Percentiles rank a stretch among this genome's conserved stretches.
These are phyloP conservation scores for Teunomyces funiuensis DNA, from an alignment of 805 yeast genomes.

Conservation along the genomic window DNA sequence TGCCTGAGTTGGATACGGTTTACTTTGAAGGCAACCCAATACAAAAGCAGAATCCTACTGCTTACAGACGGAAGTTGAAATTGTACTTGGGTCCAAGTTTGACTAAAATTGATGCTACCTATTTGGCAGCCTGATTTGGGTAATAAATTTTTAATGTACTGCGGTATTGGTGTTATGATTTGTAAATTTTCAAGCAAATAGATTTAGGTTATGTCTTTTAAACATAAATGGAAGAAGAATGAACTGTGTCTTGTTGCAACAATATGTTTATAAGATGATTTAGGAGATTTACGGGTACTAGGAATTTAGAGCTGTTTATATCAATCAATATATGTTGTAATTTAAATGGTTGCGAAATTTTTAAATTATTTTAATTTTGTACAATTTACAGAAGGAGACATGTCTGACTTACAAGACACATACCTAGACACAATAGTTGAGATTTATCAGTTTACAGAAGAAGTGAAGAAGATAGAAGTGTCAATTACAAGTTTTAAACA, in stretches of 20 bases:
- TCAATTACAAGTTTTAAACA: not conserved
- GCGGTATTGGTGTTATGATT: constrained; percentile 2
- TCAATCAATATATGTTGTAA: too few relatives aligned
- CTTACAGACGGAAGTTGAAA: constrained; percentile 80
- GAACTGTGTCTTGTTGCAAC: too few relatives aligned
- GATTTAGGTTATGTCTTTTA: not conserved
- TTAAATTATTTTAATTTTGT: not conserved
- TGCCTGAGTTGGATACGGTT: constrained; percentile 76
- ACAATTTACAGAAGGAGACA: not conserved
- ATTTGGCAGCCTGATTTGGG: constrained; percentile 29
- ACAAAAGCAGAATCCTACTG: constrained; percentile 68
- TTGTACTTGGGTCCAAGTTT: constrained; percentile 70
- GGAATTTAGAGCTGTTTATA: too few relatives aligned
- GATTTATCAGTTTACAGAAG: not conserved
- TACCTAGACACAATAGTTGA: not conserved
- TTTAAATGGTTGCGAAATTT: not conserved
- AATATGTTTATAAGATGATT: too few relatives aligned
- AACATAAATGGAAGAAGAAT: too few relatives aligned
- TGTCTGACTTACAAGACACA: not conserved
- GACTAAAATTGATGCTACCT: constrained; percentile 89
- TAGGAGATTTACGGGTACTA: too few relatives aligned
- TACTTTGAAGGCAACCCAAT: constrained; percentile 94
- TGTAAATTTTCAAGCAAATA: not conserved
- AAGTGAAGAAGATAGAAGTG: not conserved
- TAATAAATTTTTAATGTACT: not conserved